Evolutionary conservation across 805 yeast species (phyloP).

Genomic region (Ogataea nonfermentans): DNA sequence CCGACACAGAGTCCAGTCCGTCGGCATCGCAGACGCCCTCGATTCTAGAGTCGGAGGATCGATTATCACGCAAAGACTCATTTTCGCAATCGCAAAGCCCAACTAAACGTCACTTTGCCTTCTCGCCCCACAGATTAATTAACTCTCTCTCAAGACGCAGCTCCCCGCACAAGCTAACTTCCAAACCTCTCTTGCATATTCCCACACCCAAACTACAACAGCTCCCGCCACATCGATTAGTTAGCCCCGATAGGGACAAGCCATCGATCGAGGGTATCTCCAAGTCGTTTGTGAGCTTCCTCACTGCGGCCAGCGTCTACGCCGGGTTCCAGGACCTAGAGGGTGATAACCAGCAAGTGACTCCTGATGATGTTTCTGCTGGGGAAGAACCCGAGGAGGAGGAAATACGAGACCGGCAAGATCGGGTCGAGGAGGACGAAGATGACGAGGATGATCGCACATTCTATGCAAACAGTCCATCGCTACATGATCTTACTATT

Average conservation of each 20-base stretch:
- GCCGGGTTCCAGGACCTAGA: slow-evolving; percentile 38
- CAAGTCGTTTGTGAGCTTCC: slow-evolving; percentile 50
- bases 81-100: slow-evolving; percentile 8
- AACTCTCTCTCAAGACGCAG: slow-evolving; percentile 21
- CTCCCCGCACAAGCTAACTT: slow-evolving; percentile 16
- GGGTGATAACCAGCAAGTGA: slow-evolving; percentile 32
- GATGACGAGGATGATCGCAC: slow-evolving; percentile 10
- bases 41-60: slow-evolving; percentile 4
- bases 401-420: slow-evolving; percentile 5
- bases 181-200: slow-evolving; percentile 11
- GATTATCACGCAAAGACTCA: slow-evolving; percentile 14
- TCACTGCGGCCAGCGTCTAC: slow-evolving; percentile 57
- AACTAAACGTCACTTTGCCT: slow-evolving; percentile 17
- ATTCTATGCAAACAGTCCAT: slow-evolving; percentile 1
- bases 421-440: slow-evolving; percentile 2
- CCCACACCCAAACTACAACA: slow-evolving; percentile 12
- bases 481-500: slow-evolving; percentile 5
- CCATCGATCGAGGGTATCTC: slow-evolving; percentile 41
- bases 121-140: slow-evolving; percentile 28
- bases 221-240: slow-evolving; percentile 10
- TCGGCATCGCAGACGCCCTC: slow-evolving; percentile 3
- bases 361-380: slow-evolving; percentile 28
- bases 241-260: slow-evolving; percentile 14
- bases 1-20: slow-evolving; percentile 4
- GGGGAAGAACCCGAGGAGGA: slow-evolving; percentile 19